A percentile compares a stretch with the other conserved stretches of the same genome.
These are phyloP conservation scores for Gynostemma pentaphyllum DNA, from an alignment of 306 rosid genomes.

Conservation along the genomic window DNA sequence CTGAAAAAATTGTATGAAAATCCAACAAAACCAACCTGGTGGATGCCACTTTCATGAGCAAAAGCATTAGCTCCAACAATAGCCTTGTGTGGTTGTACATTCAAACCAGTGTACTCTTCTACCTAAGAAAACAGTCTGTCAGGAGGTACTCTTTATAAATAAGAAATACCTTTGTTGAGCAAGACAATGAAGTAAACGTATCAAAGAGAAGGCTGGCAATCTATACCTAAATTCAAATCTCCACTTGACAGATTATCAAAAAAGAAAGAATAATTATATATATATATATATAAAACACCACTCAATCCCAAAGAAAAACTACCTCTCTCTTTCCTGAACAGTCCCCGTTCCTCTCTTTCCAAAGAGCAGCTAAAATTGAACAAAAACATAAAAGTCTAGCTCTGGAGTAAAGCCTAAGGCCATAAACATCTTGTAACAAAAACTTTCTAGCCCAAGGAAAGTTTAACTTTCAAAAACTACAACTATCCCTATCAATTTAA, in stretches of 20 bases:
- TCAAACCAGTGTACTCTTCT: conserved; percentile 79
- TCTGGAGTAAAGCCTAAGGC: not conserved
- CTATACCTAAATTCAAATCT: too few relatives aligned
- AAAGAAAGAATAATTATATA: too few relatives aligned
- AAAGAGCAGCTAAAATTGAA: too few relatives aligned
- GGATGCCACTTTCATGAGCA: conserved; percentile 99
- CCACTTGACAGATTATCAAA: too few relatives aligned
- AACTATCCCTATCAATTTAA: too few relatives aligned
- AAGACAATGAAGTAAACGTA: too few relatives aligned
- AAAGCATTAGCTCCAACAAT: conserved; percentile 95
- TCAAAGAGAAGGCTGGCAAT: too few relatives aligned
- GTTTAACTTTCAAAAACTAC: not conserved
- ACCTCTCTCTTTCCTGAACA: too few relatives aligned
- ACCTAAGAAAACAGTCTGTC: conserved; percentile 38
- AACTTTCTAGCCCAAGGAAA: not conserved
- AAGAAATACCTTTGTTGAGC: not conserved
- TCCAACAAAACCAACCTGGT: conserved; percentile 58
- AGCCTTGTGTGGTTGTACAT: conserved; percentile 95
- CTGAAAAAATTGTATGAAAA: conserved; percentile 4
- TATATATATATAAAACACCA: too few relatives aligned
- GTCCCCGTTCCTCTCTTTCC: too few relatives aligned
- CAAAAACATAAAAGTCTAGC: not conserved
- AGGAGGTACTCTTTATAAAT: too few relatives aligned
- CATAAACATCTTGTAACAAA: not conserved
- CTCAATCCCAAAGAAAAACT: too few relatives aligned